Percentiles rank a stretch among this genome's conserved stretches.
These are phyloP conservation scores for Mycena metata DNA, from an alignment of 768 basidiomycete species.

Conservation along the genomic window DNA sequence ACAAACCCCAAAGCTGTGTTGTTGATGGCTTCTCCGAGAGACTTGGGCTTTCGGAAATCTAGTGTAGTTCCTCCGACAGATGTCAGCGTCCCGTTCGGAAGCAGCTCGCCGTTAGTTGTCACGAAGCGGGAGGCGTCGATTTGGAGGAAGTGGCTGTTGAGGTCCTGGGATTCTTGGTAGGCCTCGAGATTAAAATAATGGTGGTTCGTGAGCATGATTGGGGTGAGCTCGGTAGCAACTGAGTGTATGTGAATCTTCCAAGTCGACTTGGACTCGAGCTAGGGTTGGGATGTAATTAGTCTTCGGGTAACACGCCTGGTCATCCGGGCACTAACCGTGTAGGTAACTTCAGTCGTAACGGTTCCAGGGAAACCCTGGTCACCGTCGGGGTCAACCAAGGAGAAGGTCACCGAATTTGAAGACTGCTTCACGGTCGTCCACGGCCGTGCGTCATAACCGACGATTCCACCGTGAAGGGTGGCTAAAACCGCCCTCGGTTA, in stretches of 20 bases:
- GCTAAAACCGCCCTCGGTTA: conserved; percentile 42
- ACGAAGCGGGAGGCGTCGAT: conserved; percentile 55
- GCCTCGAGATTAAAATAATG: conserved; percentile 63
- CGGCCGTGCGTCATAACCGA: conserved; percentile 60
- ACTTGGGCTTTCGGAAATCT: conserved; percentile 59
- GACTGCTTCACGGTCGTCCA: conserved; percentile 54
- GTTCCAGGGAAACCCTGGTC: conserved; percentile 64
- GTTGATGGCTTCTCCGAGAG: conserved; percentile 54
- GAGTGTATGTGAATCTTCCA: conserved; percentile 56
- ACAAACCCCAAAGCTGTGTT: conserved; percentile 53
- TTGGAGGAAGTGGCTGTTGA: conserved; percentile 53
- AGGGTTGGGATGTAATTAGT: conserved; percentile 37
- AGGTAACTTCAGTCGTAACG: conserved; percentile 49
- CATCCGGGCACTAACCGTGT: conserved; percentile 10
- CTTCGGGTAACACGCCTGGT: neutral
- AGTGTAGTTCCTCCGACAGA: conserved; percentile 53
- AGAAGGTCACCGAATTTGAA: conserved; percentile 57
- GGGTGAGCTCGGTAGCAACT: conserved; percentile 53
- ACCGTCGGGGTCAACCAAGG: conserved; percentile 59
- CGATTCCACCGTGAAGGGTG: conserved; percentile 62
- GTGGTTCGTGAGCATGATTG: conserved; percentile 60
- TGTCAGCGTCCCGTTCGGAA: conserved; percentile 55
- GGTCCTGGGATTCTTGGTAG: conserved; percentile 56
- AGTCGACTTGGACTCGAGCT: conserved; percentile 51
- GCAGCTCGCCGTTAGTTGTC: conserved; percentile 54